These are phyloP conservation scores for Rutstroemia sp. DNA, from an alignment of 2,329 filamentous ascomycete species.

Conservation along the genomic window DNA sequence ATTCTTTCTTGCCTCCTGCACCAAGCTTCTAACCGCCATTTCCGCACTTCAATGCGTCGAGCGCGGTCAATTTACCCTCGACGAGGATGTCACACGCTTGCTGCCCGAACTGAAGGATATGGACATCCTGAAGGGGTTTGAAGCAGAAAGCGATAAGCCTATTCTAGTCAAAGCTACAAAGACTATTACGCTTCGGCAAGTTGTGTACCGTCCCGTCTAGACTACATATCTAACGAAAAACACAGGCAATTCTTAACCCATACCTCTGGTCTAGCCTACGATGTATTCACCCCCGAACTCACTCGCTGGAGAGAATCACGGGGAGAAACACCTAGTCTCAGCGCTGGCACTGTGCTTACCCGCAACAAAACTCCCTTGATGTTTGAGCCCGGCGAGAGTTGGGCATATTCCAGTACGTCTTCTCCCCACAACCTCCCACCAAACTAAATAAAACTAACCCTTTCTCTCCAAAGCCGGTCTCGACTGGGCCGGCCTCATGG, in stretches of 20 bases:
- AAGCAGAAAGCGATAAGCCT: conserved; percentile 15
- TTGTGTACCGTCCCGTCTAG: not conserved
- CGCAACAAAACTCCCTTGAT: conserved; percentile 39
- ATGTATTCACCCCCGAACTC: conserved; percentile 9
- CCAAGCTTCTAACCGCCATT: conserved; percentile 45
- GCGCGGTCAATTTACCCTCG: conserved; percentile 39
- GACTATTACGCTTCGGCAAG: conserved; percentile 24
- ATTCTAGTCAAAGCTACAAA: conserved; percentile 15
- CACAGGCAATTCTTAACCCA: conserved; percentile 19
- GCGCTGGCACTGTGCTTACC: not conserved
- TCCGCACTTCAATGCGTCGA: conserved; percentile 52
- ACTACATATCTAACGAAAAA: not conserved
- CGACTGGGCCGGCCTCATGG: conserved; percentile 45
- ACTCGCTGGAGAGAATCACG: conserved; percentile 7
- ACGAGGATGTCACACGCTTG: conserved; percentile 32
- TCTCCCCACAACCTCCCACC: conserved; percentile 26
- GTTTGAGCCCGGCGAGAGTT: conserved; percentile 55
- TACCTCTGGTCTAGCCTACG: conserved; percentile 19
- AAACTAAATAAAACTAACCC: not conserved
- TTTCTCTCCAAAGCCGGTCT: conserved; percentile 31
- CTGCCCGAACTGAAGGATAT: conserved; percentile 25
- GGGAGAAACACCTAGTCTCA: conserved; percentile 6
- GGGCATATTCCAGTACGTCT: conserved; percentile 56
- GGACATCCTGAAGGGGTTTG: conserved; percentile 22
- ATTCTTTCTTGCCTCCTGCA: conserved; percentile 53